These are phyloP conservation scores for Avicennia marina DNA, from an alignment of 257 asterid species.

Conservation along the genomic window DNA sequence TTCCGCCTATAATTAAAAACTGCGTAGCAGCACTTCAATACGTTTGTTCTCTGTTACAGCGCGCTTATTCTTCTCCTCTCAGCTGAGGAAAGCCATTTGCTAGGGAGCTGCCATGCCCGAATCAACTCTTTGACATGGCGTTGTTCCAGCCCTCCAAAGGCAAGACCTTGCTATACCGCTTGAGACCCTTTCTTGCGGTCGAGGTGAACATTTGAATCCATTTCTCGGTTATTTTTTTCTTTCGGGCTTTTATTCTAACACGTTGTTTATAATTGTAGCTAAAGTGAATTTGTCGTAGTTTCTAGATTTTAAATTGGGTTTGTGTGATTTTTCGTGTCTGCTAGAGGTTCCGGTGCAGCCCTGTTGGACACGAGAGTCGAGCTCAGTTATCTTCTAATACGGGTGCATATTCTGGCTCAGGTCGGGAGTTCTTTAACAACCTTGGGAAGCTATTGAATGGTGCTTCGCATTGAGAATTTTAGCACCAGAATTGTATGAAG, in stretches of 20 bases:
- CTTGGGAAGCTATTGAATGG: not conserved
- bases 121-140: conserved; percentile 34
- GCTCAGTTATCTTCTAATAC: conserved; percentile 27
- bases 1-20: too few relatives aligned
- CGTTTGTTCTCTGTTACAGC: too few relatives aligned
- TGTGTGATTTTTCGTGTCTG: conserved; percentile 19
- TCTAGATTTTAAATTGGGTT: not conserved
- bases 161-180: conserved; percentile 31
- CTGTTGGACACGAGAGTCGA: conserved; percentile 24
- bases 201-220: conserved; percentile 31
- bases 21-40: too few relatives aligned
- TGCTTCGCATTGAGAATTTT: not conserved
- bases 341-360: conserved; percentile 43
- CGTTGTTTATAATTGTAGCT: conserved; percentile 3
- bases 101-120: conserved; percentile 28
- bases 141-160: conserved; percentile 29
- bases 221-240: conserved; percentile 7
- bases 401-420: conserved; percentile 31
- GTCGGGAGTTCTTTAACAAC: conserved; percentile 11
- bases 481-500: not conserved
- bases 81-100: too few relatives aligned
- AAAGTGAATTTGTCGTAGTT: not conserved
- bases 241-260: conserved; percentile 43
- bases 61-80: too few relatives aligned
- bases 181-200: conserved; percentile 32